A percentile compares a stretch with the other conserved stretches of the same genome.
phyloP scores from a whole-genome alignment of 306 rosid species.

The Sindora glabra region DNA sequence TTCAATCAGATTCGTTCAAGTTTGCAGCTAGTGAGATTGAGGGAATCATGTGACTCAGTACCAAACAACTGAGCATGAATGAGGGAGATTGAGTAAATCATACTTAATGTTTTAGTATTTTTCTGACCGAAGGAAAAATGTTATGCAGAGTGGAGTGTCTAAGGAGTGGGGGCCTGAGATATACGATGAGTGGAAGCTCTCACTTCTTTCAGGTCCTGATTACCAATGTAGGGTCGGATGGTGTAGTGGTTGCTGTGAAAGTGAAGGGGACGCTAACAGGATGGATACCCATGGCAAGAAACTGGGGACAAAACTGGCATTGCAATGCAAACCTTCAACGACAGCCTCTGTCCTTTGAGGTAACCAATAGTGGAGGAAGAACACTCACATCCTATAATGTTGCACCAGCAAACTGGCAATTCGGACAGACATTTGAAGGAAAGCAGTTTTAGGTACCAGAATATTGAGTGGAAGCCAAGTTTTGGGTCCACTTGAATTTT shows the following conservation, averaged over 20 bases:
- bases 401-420: slow-evolving; percentile 73
- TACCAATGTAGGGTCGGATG: slow-evolving; percentile 73
- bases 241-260: slow-evolving; percentile 81
- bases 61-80: no score
- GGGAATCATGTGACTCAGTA: no score
- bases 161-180: slow-evolving; percentile 71
- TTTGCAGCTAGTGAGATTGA: no score
- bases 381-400: slow-evolving; percentile 76
- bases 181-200: slow-evolving; percentile 56
- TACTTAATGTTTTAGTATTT: slow-evolving; percentile 2
- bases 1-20: no score
- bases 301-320: slow-evolving; percentile 93
- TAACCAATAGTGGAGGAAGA: slow-evolving; percentile 57
- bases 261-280: slow-evolving; percentile 96
- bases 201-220: slow-evolving; percentile 74
- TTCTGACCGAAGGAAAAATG: not conserved
- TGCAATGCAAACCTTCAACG: slow-evolving; percentile 66
- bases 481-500: slow-evolving; percentile 16
- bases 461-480: not conserved
- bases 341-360: slow-evolving; percentile 93
- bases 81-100: no score
- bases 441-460: slow-evolving; percentile 55
- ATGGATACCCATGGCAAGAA: slow-evolving; percentile 91
- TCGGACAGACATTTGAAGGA: slow-evolving; percentile 86
- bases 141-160: slow-evolving; percentile 76